Base-by-base conservation (phyloP, 2,329 filamentous ascomycete species). In the Myriangium duriaei region DNA sequence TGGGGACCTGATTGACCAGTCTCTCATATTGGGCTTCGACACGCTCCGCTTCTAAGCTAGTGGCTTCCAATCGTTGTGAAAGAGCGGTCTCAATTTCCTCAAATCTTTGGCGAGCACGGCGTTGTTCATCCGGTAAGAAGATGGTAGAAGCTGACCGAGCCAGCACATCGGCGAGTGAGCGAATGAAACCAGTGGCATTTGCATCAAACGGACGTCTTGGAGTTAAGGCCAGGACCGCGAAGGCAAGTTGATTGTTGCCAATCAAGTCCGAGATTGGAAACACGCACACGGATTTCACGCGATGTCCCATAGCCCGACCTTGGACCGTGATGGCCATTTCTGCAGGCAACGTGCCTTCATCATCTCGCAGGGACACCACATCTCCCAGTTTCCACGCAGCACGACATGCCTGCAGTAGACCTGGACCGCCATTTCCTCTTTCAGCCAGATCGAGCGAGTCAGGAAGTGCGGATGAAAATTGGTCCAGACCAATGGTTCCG, bases 181-280 rank as follows among this genome's bases (percentile, higher is more conserved):
- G 48, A 2, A 59, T 47, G 36, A 58, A 64, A 11, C 57, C 45
- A 21, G 55, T 50, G 32, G 64, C 64, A 7, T 59, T 54, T 12
- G 54, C 49, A 26, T 62, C 56, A 30, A 58, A 60, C 0, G 57
- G 54, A 12, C 54, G 48, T 2, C 58, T 50, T 3, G 60, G 59
- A 32, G 60, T 62, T 1, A 62, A 37, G 0, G 59, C 62, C 11
- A 61, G 41, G 2, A 65, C 48, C 4, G 64, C 34, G 16, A 64
- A 58, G 1, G 58, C 61, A 24, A 61, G 49, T 2, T 58, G 48
- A 15, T 58, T 54, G 6, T 52, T 49, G 4, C 49, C 51, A 3
- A 49, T 54, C 1, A 57, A 56, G 2, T 55, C 55, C 10, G 49
- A 50, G 3, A 45, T 32, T 2, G 43, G 43, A 30, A 45, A 32